Conservation (phyloP, 768 basidiomycete genomes). For the Phaffia tasmanica region DNA sequence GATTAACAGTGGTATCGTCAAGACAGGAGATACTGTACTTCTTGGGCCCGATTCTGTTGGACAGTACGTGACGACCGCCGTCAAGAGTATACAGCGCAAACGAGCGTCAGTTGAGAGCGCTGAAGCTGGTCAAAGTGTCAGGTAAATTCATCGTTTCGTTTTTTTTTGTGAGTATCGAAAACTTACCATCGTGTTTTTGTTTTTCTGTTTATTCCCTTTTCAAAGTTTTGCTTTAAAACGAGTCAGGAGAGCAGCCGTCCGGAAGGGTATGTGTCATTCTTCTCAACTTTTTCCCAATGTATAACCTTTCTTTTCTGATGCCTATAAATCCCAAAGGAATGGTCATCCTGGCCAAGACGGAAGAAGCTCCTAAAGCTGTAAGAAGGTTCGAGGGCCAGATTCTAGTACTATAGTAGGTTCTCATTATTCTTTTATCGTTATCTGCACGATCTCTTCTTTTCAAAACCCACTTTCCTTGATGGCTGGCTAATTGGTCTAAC, state of each 20-base stretch:
- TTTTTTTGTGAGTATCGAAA: background rate
- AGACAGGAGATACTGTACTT: slow-evolving; percentile 67
- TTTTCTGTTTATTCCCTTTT: background rate
- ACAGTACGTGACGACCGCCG: slow-evolving; percentile 61
- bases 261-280: slow-evolving; percentile 49
- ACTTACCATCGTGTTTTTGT: slow-evolving; percentile 1
- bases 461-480: background rate
- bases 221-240: slow-evolving; percentile 68
- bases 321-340: slow-evolving; percentile 44
- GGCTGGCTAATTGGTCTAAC: slow-evolving; percentile 4
- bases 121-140: slow-evolving; percentile 93
- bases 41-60: slow-evolving; percentile 90
- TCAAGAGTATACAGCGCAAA: slow-evolving; percentile 92
- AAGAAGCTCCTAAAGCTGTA: slow-evolving; percentile 62
- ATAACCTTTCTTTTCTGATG: background rate
- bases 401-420: slow-evolving; percentile 58
- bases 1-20: slow-evolving; percentile 60
- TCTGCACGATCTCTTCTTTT: background rate
- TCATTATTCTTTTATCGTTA: slow-evolving; percentile 39
- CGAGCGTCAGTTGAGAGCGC: slow-evolving; percentile 71
- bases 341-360: slow-evolving; percentile 75
- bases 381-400: slow-evolving; percentile 86
- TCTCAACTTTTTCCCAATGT: background rate
- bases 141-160: slow-evolving; percentile 34
- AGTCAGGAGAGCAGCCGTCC: slow-evolving; percentile 62